Base-by-base conservation (phyloP, 257 asterid genomes). In the Solanum lignicaule region DNA sequence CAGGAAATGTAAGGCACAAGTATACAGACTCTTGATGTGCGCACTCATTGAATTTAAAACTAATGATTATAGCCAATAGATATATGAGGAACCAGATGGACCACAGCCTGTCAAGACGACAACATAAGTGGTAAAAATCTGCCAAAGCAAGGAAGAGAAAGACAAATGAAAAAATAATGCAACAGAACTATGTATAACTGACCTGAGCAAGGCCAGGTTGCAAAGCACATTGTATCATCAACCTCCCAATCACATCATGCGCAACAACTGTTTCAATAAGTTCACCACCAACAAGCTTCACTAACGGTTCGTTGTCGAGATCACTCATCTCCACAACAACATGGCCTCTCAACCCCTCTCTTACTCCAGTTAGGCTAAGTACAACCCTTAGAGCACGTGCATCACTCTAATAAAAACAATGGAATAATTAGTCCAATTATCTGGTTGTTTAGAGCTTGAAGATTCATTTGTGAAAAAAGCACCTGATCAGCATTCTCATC, bases 121-220 rank as follows among this genome's bases (percentile, higher is more conserved):
- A 43, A 43, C 66, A 43, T 16, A 27, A 79, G 66, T 43, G 25
- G 85, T 79, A 43, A 18, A 43, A 43, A 27, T 14, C 85, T 79
- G 25, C 27, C 85, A 81, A 81, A 81, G 41, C 16, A 48, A 46
- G 68, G 27, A 29, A 81, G 68, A 27, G 85, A 81, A 76, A 81
- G 27, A 79, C 66, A 43, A 46, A 46, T 81, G 85, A 18, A 12
- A 31, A 76, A 36, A 76, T 29, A 88, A 79, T 18, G 65, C 33
- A 74, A 84, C 29, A 36, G 83, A 84, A 90, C 32, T 35, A 84
- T 85, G 84, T 39, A 90, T 35, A 68, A 89, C 92, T 84, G 86
- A 96, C 99, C 99, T 94, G 99, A 27, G 99, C 99, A 90, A 96
- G 99, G 90, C 99, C 99, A 89, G 99, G 99, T 93, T 96, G 99